These are phyloP conservation scores for Colletotrichum cordylinicola DNA, from an alignment of 2,329 filamentous ascomycete genomes.

Conservation along the genomic window DNA sequence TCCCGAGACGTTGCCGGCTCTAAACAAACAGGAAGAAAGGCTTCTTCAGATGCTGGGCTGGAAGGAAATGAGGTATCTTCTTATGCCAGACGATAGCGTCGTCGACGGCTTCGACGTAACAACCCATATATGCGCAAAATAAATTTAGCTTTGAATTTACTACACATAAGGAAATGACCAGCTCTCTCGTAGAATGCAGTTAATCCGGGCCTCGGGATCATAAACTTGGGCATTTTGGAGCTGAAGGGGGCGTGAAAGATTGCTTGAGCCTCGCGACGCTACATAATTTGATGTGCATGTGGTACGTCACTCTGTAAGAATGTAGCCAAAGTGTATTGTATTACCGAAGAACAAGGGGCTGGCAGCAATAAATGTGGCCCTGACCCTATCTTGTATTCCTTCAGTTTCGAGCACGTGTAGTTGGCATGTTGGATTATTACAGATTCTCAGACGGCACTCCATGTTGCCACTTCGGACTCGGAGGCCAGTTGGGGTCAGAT, in stretches of 20 bases:
- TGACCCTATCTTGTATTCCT: background rate
- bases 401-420: background rate
- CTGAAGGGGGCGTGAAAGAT: background rate
- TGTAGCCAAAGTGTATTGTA: background rate
- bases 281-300: background rate
- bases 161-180: too few relatives aligned
- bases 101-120: too few relatives aligned
- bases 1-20: slow-evolving; percentile 9
- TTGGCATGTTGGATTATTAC: background rate
- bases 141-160: too few relatives aligned
- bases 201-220: background rate
- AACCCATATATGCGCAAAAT: too few relatives aligned
- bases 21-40: slow-evolving; percentile 28
- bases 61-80: background rate
- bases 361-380: background rate
- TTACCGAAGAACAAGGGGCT: background rate
- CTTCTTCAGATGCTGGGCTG: slow-evolving; percentile 32
- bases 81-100: too few relatives aligned
- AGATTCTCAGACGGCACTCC: background rate
- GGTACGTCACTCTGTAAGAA: background rate
- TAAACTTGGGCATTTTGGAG: background rate
- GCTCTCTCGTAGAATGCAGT: too few relatives aligned
- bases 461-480: background rate
- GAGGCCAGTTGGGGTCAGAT: background rate
- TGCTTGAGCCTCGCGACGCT: background rate